Evolutionary conservation across 2,329 filamentous ascomycete species (phyloP).

Genomic region (Colletotrichum acutatum): DNA sequence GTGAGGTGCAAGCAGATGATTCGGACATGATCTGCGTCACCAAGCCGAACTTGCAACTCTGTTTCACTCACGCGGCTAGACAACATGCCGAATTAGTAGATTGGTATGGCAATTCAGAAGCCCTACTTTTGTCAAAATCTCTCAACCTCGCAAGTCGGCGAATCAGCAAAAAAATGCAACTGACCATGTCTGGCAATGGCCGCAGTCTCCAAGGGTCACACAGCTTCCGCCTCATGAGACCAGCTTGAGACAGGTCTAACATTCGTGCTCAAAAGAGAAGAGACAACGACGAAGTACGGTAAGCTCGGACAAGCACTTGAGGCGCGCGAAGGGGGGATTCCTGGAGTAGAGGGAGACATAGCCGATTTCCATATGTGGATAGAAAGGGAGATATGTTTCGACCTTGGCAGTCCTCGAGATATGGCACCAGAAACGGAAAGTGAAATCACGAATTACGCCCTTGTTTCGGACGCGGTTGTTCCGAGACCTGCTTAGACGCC

Average conservation of each 20-base stretch:
- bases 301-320: background rate
- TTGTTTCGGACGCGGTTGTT: background rate
- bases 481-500: background rate
- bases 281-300: background rate
- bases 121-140: background rate
- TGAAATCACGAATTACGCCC: background rate
- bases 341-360: constrained; percentile 1
- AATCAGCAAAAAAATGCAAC: background rate
- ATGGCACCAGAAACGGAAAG: background rate
- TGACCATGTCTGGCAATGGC: background rate
- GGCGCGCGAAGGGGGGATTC: background rate
- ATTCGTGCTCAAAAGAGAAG: background rate
- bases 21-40: background rate
- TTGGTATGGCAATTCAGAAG: background rate
- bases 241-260: constrained; percentile 14
- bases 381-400: background rate
- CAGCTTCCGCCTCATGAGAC: background rate
- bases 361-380: background rate
- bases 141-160: background rate
- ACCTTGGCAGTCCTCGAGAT: constrained; percentile 1
- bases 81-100: background rate
- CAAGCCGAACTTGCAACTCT: background rate
- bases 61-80: background rate
- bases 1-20: background rate
- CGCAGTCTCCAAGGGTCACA: background rate